Evolutionary conservation across 257 asterid genomes (phyloP), one percentile per base, ranked within the genome.

Genomic region (Perilla frutescens): DNA sequence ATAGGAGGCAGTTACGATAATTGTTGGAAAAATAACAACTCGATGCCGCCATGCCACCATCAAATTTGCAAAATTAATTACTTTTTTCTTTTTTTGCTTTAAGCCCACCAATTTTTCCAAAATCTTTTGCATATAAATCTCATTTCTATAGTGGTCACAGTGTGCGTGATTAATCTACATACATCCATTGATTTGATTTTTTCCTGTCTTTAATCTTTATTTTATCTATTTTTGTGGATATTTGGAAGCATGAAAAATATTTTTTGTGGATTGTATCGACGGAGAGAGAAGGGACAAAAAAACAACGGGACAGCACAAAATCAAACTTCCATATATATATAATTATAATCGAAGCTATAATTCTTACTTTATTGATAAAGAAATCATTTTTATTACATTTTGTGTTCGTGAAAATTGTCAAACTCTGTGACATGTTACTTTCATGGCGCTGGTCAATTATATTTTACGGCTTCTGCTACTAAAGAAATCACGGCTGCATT

Each of bases 41-140:
- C 41, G 87, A 76, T 57, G 87, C 70, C 66, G 92, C 85, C 95
- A 88, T 85, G 77, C 79, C 84, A 85, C 75, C 79, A 79, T 76
- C 70, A 69, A 78, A 78, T 80, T 47, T 4, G 4, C 47, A 13
- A 13, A 62, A 59, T 36, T 51, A 11, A 31, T 13, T 9, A 47
- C 7, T 12, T 65, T n/a, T n/a, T 0, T 8, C n/a, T 64, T 4
- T 0, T 8, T 31, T 64, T 4, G 55, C 4, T 45, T 43, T 44
- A 11, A 53, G 62, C 72, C 73, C 67, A 53, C 48, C 34, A 50
- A 39, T 6, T 57, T 29, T n/a, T 32, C 20, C 36, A 3, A 75
- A 58, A 47, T 34, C 47, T 50, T 65, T 26, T 43, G 37, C 58
- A 48, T 43, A 53, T 56, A 68, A 39, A 67, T 60, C 68, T 41